Evolutionary conservation across 2,329 filamentous ascomycete species (phyloP).

Genomic region (Trichoderma sp.): DNA sequence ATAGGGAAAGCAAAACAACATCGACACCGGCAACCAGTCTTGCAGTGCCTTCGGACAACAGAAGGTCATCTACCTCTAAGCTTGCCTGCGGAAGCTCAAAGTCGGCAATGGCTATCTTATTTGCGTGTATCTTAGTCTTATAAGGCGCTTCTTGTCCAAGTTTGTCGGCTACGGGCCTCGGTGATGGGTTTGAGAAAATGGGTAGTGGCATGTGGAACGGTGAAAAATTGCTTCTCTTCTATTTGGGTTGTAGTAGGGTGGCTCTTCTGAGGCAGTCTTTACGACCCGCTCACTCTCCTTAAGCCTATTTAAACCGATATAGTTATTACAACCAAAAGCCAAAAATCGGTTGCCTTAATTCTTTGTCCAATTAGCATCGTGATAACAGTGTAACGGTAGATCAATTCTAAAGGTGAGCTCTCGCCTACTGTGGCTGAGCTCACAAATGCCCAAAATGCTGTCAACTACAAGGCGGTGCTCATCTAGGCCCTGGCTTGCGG

Average conservation of each 20-base stretch:
- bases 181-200: background rate
- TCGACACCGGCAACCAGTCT: background rate
- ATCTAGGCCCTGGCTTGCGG: too few species aligned
- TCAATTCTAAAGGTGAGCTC: background rate
- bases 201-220: background rate
- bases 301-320: background rate
- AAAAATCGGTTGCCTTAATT: background rate
- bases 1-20: background rate
- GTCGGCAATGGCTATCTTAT: background rate
- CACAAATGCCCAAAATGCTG: background rate
- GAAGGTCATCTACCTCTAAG: background rate
- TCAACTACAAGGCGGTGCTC: background rate
- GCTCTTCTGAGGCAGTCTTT: background rate
- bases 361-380: background rate
- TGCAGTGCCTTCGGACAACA: constrained; percentile 1
- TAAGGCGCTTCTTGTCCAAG: background rate
- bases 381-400: background rate
- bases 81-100: background rate
- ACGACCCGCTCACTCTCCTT: background rate
- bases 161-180: background rate
- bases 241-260: background rate
- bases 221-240: background rate
- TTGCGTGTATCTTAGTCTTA: background rate
- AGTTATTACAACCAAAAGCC: background rate
- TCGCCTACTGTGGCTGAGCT: background rate